Evolutionary conservation across 2,329 filamentous ascomycete species (phyloP).

Genomic region (Magnaporthales sp.): DNA sequence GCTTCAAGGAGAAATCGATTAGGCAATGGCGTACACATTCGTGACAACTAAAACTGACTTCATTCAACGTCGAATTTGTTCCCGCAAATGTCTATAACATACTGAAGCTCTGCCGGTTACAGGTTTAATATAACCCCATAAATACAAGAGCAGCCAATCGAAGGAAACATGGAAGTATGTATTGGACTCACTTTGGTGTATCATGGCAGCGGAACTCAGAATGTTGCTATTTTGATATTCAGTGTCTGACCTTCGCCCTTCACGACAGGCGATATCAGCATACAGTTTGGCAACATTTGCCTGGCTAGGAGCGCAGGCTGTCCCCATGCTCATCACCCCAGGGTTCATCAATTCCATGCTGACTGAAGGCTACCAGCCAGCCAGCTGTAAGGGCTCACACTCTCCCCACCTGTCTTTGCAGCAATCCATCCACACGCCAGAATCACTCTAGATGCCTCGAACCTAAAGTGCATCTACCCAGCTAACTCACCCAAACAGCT

Average conservation of each 20-base stretch:
- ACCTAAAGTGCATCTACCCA: background rate
- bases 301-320: conserved; percentile 40
- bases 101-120: background rate
- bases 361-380: conserved; percentile 19
- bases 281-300: conserved; percentile 43
- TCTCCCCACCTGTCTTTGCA: background rate
- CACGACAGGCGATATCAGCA: conserved; percentile 34
- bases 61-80: background rate
- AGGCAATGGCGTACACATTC: background rate
- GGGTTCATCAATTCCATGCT: conserved; percentile 37
- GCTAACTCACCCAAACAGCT: conserved; percentile 24
- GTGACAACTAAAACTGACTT: background rate
- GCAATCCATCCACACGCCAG: background rate
- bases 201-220: background rate
- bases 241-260: background rate
- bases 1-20: background rate
- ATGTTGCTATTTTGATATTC: background rate
- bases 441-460: background rate
- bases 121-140: background rate
- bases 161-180: background rate
- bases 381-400: conserved; percentile 19
- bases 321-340: conserved; percentile 38
- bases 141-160: background rate
- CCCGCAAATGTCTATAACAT: background rate
- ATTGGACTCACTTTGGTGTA: background rate